Conservation (phyloP, 345 rosid species). For the Hypericum perforatum region DNA sequence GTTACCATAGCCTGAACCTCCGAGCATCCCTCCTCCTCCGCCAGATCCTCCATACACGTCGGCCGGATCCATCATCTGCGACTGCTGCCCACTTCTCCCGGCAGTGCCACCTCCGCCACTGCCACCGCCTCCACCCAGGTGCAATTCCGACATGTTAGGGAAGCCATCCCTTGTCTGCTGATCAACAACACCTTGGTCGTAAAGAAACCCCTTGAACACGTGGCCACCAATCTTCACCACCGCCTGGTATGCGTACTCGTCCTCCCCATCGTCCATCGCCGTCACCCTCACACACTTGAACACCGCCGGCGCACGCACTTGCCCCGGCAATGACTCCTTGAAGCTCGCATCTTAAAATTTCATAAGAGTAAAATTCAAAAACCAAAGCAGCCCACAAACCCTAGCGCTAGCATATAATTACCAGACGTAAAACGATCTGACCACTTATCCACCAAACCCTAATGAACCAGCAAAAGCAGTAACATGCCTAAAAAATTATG, state of each 20-base stretch:
- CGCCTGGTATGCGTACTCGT: conserved; percentile 88
- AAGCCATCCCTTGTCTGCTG: conserved; percentile 46
- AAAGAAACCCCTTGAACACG: conserved; percentile 82
- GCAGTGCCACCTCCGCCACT: conserved; percentile 22
- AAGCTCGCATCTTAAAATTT: conserved; percentile 43
- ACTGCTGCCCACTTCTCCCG: conserved; percentile 42
- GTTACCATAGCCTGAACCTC: conserved; percentile 58
- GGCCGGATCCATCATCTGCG: conserved; percentile 47
- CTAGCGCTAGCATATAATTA: not conserved
- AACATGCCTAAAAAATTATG: no score
- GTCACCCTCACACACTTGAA: conserved; percentile 95
- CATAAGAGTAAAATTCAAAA: conserved; percentile 4
- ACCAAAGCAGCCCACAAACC: conserved; percentile 3
- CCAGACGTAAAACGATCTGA: no score
- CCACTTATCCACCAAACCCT: no score
- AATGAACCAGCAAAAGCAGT: no score
- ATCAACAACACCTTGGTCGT: conserved; percentile 61
- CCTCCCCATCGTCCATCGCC: conserved; percentile 82
- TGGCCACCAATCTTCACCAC: conserved; percentile 84
- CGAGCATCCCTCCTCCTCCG: conserved; percentile 51
- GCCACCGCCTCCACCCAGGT: conserved; percentile 50
- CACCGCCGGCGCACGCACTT: conserved; percentile 76
- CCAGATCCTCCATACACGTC: conserved; percentile 43
- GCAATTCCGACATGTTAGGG: conserved; percentile 75
- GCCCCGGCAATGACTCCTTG: conserved; percentile 61